These are phyloP conservation scores for Trichomonas gallinae DNA, from an alignment of 208 protist species.

Conservation along the genomic window DNA sequence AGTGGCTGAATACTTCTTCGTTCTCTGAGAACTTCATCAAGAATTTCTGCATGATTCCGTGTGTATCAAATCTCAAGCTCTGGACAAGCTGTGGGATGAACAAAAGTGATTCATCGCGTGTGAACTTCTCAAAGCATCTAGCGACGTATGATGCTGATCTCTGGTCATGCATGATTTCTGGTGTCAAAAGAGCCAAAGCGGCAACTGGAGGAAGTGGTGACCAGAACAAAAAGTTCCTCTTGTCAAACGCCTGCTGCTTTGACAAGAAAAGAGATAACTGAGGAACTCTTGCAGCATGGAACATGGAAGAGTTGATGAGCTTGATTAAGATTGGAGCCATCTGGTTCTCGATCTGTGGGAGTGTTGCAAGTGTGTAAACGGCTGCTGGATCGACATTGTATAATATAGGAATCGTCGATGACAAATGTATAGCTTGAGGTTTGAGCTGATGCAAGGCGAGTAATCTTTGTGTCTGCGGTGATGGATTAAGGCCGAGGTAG, in stretches of 20 bases:
- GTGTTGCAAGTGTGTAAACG: background rate
- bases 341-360: background rate
- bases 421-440: background rate
- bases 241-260: background rate
- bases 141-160: background rate
- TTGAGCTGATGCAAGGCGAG: background rate
- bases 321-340: background rate
- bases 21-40: background rate
- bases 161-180: background rate
- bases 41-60: background rate
- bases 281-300: background rate
- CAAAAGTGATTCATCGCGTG: background rate
- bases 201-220: background rate
- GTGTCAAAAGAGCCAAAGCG: background rate
- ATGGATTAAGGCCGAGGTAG: background rate
- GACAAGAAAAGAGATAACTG: background rate
- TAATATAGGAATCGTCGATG: background rate
- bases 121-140: background rate
- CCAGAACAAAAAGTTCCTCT: background rate
- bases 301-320: background rate
- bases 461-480: background rate
- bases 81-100: conserved; percentile 3
- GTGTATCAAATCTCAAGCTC: background rate
- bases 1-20: background rate
- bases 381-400: background rate